Evolutionary conservation across 495 filamentous ascomycete genomes (phyloP), one percentile per base, ranked within the genome.

Genomic region (Penicillium daleae): DNA sequence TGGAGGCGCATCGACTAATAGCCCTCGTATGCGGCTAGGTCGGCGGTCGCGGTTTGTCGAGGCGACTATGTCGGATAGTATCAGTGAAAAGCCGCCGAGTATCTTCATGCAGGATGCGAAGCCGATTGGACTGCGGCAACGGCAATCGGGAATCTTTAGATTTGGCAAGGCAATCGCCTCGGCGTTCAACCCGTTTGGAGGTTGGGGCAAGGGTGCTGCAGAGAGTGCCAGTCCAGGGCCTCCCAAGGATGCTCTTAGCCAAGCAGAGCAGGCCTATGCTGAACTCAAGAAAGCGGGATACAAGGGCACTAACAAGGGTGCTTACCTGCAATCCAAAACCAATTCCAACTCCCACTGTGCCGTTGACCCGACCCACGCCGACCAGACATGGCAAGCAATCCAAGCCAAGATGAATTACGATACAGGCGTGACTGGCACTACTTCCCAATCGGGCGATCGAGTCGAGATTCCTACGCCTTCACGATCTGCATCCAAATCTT

Each of bases 61-160:
- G 66, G 90, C 87, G 3, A 89, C 83, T 58, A 92, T 93, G 89
- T 90, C 86, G 69, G 90, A 93, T 71, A 85, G 88, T 60, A 80
- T 83, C 19, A 91, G 88, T 63, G 81, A 88, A 60, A 85, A 78
- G 65, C 90, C 90, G 39, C 90, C 90, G 9, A 74, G 78, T 32
- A 80, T 85, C 44, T 92, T 86, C 67, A 72, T 88, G 33, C 84
- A 78, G 8, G 80, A 84, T 48, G 66, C 63, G 15, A 72, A 70
- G 10, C 50, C 37, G 4, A 2, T 37, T 29, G 61, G 46, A 31
- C 26, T 49, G 6, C 65, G 52, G 46, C 64, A 72, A 10, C 70
- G 74, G 1, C 52, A 59, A 4, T 85, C 84, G 8, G 81, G 83
- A 2, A 85, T 88, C 37, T 86, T 83, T 59, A 78, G 83, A 3